Evolutionary conservation across 352 stramenopile species (phyloP), one percentile per base, ranked within the genome.

Genomic region (Pythium biforme): DNA sequence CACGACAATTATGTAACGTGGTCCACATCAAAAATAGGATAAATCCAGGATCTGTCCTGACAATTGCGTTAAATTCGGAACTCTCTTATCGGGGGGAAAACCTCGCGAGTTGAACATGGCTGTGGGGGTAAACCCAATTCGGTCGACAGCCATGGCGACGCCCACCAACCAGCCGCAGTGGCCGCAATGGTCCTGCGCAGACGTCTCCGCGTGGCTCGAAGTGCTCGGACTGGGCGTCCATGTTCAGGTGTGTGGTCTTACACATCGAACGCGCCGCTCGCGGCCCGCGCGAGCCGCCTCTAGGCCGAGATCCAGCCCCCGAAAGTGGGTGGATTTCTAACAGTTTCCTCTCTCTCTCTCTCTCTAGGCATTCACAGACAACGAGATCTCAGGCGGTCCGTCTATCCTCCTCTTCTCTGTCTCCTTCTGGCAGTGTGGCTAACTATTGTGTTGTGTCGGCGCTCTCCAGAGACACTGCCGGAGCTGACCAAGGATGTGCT

Each of bases 401-500:
- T 58, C 22, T 1, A 34, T 1, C 9, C 9, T 2, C 34, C 37
- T 17, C 15, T 10, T 43, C 14, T 43, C 37, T 53, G 6, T 34
- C 37, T 17, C 14, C 9, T 43, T 12, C 22, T 23, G 20, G n/a
- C 29, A 19, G 25, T 20, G 19, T 19, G 12, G 15, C 46, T 57
- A 26, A 59, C 15, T 12, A 26, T 5, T 11, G 34, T 41, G 34
- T 41, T 22, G 10, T 33, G n/a, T 31, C 29, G 15, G 25, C 15
- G 25, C 15, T 52, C 48, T 29, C 19, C 37, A 84, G 73, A 76
- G 56, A 81, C 89, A 47, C 66, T 91, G 25, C 73, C 76, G 14
- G 79, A 84, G 62, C 66, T 91, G 50, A 79, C 76, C 33, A 78
- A 83, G 41, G 77, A 88, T 52, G 73, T 84, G 29, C 64, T 91